Evolutionary conservation across 1,284 basidiomycete species (phyloP), one percentile per base, ranked within the genome.

Genomic region (Tylopilus sp.): DNA sequence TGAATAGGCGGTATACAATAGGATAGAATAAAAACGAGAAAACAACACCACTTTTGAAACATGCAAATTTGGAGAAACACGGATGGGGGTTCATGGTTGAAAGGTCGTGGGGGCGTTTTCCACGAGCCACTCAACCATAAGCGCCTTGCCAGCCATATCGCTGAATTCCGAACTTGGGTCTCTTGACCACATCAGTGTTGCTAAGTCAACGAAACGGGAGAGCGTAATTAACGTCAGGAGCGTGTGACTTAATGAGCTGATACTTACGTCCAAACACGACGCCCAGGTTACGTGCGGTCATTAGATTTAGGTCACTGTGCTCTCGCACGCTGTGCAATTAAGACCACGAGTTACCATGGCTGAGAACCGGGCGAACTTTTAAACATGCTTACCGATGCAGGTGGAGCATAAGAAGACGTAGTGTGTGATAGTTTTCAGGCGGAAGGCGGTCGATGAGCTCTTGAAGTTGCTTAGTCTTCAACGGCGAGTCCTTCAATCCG

Each of bases 201-300:
- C 93, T 96, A 62, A 55, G 58, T 43, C 34, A 24, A 47, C 30
- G 31, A 58, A 53, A 18, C 21, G 18, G 10, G 11, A 26, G 12
- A 38, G 28, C 8, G 9, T 58, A 11, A 67, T 54, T 37, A 50
- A 36, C 42, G 36, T 44, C 28, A 12, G 46, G 31, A n/a, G 17
- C 10, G n/a, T 31, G 11, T 8, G 34, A 48, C 28, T 26, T 39
- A 42, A 38, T 12, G 2, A 34, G 21, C 14, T 39, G 12, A 85
- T 9, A 50, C 93, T 74, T 69, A 97, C 94, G 95, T 59, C 96
- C 96, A 73, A 99, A 98, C 37, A 99, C 94, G n/a, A 98, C 93
- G n/a, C 96, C 96, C 18, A 99, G 73, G 63, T 99, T 99, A 56
- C 93, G 81, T 4, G 92, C 86, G 44, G 85, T 93, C 96, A 99